Evolutionary conservation across 129 eudicot species (phyloP), one percentile per base, ranked within the genome.

Genomic region (Escallonia rubra): DNA sequence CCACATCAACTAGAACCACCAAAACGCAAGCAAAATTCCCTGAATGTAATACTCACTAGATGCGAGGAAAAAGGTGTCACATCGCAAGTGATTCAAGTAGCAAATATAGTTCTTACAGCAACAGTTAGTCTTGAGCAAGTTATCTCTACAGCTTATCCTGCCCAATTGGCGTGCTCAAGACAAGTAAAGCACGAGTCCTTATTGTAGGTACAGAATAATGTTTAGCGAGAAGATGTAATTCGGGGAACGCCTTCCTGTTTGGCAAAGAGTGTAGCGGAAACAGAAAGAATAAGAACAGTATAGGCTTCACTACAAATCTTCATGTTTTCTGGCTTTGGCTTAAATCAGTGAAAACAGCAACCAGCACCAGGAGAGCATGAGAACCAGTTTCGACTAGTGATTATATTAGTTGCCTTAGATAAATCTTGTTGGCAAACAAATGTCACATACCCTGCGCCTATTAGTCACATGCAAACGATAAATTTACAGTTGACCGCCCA

Each of bases 401-500:
- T 57, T 57, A 57, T 57, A 57, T 57, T 56, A 56, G 39, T 16
- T 4, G 11, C 34, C 10, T 46, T 23, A 23, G 0, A 54, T n/a
- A 11, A 54, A 13, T 34, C 13, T 54, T n/a, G n/a, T 54, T 54
- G 14, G 57, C 11, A 3, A 12, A 54, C 59, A 54, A 52, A 52
- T 52, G 57, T 11, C 0, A 4, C 57, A n/a, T 52, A 8, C 57
- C 50, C 50, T 5, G 50, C 10, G 50, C 50, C 50, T 5, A 46
- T 46, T 0, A 46, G 50, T 2, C 65, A 42, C 65, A 40, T n/a
- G 53, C 76, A 38, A 3, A 10, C 46, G 49, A 67, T 55, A 64
- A 72, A 63, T 68, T 42, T 43, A 68, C 72, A 43, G 55, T 55
- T 16, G 51, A 43, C 44, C 40, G 34, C 52, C 58, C 0, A 55